These are phyloP conservation scores for Penicillium freii DNA, from an alignment of 2,329 filamentous ascomycete species.

Conservation along the genomic window DNA sequence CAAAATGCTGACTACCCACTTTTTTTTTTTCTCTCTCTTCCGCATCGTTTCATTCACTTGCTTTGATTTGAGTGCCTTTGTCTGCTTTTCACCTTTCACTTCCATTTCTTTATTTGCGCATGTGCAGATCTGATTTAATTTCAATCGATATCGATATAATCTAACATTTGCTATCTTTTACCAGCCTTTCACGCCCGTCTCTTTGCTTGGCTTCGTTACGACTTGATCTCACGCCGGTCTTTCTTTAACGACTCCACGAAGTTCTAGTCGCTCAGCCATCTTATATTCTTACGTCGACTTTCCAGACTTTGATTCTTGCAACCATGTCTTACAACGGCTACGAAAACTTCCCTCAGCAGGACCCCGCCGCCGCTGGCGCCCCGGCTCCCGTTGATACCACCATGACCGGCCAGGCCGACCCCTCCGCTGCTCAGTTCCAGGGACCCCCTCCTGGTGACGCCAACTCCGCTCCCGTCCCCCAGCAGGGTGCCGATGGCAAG, in stretches of 20 bases:
- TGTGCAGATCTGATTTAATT: conserved; percentile 3
- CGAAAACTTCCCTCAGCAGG: conserved; percentile 62
- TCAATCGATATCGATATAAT: background rate
- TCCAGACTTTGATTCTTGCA: conserved; percentile 24
- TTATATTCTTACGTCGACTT: conserved; percentile 31
- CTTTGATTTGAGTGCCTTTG: background rate
- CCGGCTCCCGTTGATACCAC: conserved; percentile 52
- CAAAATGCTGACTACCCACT: background rate
- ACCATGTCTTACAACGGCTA: conserved; percentile 68
- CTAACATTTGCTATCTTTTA: conserved; percentile 14
- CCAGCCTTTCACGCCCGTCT: conserved; percentile 28
- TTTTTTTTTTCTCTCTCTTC: background rate
- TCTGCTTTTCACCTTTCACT: background rate
- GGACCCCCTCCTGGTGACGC: conserved; percentile 47
- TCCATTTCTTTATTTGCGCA: conserved; percentile 19
- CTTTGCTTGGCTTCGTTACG: conserved; percentile 29
- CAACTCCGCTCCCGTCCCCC: conserved; percentile 44
- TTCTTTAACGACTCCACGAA: conserved; percentile 45
- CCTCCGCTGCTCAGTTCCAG: conserved; percentile 52
- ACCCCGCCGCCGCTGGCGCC: conserved; percentile 47
- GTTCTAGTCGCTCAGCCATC: conserved; percentile 36
- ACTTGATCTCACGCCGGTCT: conserved; percentile 37
- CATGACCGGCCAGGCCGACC: conserved; percentile 59
- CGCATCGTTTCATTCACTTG: background rate
- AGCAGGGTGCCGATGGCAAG: conserved; percentile 54